These are phyloP conservation scores for Alternaria angustiovoidea DNA, from an alignment of 2,329 filamentous ascomycete genomes.

Conservation along the genomic window DNA sequence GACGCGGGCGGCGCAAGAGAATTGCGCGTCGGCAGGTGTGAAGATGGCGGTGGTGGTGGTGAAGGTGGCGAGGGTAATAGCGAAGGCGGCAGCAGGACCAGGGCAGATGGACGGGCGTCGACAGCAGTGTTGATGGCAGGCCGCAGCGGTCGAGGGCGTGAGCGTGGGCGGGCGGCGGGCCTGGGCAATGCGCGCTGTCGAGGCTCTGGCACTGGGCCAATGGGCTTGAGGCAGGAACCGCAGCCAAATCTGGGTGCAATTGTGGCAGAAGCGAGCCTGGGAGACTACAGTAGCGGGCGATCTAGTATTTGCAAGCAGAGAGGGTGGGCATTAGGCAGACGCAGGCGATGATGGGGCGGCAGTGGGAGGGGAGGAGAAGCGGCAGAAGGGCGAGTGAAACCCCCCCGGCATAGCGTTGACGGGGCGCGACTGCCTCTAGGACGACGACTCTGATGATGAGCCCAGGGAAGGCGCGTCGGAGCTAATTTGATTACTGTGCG, in stretches of 20 bases:
- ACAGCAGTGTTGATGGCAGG: slow-evolving; percentile 39
- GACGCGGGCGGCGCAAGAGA: slow-evolving; percentile 1
- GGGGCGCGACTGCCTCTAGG: slow-evolving; percentile 12
- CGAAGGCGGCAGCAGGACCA: slow-evolving; percentile 16
- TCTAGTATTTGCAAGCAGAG: not conserved
- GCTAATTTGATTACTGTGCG: slow-evolving; percentile 33
- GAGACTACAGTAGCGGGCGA: not conserved
- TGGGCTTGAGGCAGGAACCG: slow-evolving; percentile 24
- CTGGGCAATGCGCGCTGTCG: slow-evolving; percentile 28
- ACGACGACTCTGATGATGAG: slow-evolving; percentile 1
- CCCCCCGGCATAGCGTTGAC: slow-evolving; percentile 1
- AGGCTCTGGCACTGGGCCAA: slow-evolving; percentile 21
- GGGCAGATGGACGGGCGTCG: slow-evolving; percentile 32
- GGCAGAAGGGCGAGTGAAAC: slow-evolving; percentile 7
- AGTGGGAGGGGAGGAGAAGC: slow-evolving; percentile 2
- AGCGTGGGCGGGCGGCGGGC: slow-evolving; percentile 28
- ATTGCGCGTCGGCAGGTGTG: not conserved
- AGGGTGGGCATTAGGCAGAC: slow-evolving; percentile 8
- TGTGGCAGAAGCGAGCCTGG: not conserved
- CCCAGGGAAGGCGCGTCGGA: slow-evolving; percentile 24
- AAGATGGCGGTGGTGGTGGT: not conserved
- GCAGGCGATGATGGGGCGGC: slow-evolving; percentile 8
- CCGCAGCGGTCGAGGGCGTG: slow-evolving; percentile 33
- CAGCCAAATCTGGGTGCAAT: slow-evolving; percentile 4
- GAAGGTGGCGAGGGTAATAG: slow-evolving; percentile 8